These are phyloP conservation scores for Parastagonospora nodorum DNA, from an alignment of 2,329 filamentous ascomycete species.

Conservation along the genomic window DNA sequence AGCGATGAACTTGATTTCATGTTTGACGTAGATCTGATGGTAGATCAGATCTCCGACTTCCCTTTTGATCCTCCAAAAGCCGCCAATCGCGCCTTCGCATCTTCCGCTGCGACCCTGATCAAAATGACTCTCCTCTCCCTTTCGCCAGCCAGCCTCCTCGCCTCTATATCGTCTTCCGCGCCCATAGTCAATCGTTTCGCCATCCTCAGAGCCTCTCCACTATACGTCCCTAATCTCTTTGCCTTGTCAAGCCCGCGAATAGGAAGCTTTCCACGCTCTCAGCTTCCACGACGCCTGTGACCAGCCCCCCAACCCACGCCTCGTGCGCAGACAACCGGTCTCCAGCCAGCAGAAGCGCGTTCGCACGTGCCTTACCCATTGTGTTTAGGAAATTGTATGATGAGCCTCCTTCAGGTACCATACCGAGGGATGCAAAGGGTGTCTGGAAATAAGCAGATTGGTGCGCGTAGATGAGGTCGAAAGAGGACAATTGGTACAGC, in stretches of 20 bases:
- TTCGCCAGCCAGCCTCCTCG: constrained; percentile 13
- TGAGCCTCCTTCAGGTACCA: constrained; percentile 25
- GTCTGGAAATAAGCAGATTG: constrained; percentile 24
- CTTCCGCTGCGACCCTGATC: constrained; percentile 12
- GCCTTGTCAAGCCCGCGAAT: constrained; percentile 13
- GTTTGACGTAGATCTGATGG: no score
- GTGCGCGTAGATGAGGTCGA: constrained; percentile 26
- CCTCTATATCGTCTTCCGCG: constrained; percentile 11
- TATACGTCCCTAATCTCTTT: constrained; percentile 17
- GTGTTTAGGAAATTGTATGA: constrained; percentile 20
- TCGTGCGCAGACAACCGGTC: constrained; percentile 20
- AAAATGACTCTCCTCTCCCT: constrained; percentile 20
- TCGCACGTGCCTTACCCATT: constrained; percentile 20
- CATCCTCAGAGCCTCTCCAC: constrained; percentile 17
- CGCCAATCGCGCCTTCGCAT: constrained; percentile 16
- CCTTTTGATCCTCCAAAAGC: constrained; percentile 14
- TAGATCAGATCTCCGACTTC: constrained; percentile 11
- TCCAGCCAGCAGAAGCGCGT: constrained; percentile 21
- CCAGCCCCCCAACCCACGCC: constrained; percentile 18
- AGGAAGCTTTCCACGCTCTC: constrained; percentile 11
- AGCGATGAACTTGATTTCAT: no score
- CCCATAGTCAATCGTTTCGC: constrained; percentile 17
- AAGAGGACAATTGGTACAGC: constrained; percentile 22
- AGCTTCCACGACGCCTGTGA: constrained; percentile 18
- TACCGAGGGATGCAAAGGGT: constrained; percentile 19